Evolutionary conservation across 306 rosid species (phyloP), one percentile per base, ranked within the genome.

Genomic region (Gastrolobium bilobum): DNA sequence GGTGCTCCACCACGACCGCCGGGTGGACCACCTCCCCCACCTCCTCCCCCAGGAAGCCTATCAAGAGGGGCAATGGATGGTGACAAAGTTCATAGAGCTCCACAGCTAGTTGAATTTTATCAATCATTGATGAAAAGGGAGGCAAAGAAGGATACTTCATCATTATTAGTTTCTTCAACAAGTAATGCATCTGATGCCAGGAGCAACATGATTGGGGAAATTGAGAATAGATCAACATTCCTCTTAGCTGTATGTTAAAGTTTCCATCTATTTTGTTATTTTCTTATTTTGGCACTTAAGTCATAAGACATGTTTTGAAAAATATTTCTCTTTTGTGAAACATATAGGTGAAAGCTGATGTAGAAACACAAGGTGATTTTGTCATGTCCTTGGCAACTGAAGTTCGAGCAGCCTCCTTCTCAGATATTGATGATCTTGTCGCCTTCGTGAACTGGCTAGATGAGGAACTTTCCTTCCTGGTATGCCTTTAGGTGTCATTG

Each of bases 361-460:
- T 93, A 50, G 98, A 96, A 84, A 87, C 94, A 46, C 99, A 96
- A 82, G 99, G 97, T 77, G 99, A 91, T 82, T 96, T 96, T 71
- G 94, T 96, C 68, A 83, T 75, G 82, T 93, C 99, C 56, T 85
- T 96, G 86, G 99, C 99, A 65, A 86, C 90, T 72, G 98, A 96
- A 88, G 96, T 96, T 84, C 88, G 98, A 81, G 96, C 87, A 74
- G 90, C 98, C 76, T 85, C 96, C 65, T 93, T 96, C 88, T 65
- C 97, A 10, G 81, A 83, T 75, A 83, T 93, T 46, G 89, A 88
- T 20, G 97, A 96, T 76, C 75, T 96, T 33, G 91, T 93, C 75
- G 87, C 97, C 84, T 93, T 96, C 65, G 98, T 96, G 79, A 96
- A 93, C 89, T 96, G 99, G 99, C 94, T 96, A 37, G 99, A 96